These are phyloP conservation scores for Oemleria cerasiformis DNA, from an alignment of 306 rosid species.

Conservation along the genomic window DNA sequence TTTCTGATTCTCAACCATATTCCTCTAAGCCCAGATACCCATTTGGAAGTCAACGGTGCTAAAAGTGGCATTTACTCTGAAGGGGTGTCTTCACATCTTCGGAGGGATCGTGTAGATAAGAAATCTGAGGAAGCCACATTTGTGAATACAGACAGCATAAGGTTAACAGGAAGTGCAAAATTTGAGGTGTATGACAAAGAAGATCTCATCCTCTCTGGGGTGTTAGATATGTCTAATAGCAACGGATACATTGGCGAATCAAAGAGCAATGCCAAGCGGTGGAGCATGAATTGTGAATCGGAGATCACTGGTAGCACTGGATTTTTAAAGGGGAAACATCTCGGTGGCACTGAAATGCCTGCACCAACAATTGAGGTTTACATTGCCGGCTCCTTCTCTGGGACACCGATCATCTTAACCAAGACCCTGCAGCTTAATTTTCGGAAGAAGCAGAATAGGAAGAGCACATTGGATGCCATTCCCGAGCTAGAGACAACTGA, in stretches of 20 bases:
- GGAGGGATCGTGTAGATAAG: slow-evolving; percentile 84
- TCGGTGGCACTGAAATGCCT: slow-evolving; percentile 37
- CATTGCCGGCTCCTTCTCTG: slow-evolving; percentile 77
- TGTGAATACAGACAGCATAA: slow-evolving; percentile 78
- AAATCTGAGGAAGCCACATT: slow-evolving; percentile 81
- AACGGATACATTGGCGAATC: slow-evolving; percentile 56
- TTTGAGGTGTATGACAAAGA: slow-evolving; percentile 77
- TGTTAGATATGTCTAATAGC: slow-evolving; percentile 64
- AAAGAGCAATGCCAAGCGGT: slow-evolving; percentile 41
- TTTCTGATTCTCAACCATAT: slow-evolving; percentile 67
- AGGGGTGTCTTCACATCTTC: slow-evolving; percentile 71
- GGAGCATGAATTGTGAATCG: slow-evolving; percentile 81
- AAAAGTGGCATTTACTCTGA: slow-evolving; percentile 59
- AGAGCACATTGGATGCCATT: slow-evolving; percentile 58
- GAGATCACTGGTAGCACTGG: slow-evolving; percentile 45
- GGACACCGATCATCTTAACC: slow-evolving; percentile 71
- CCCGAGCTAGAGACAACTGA: slow-evolving; percentile 76
- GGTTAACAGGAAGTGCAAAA: slow-evolving; percentile 69
- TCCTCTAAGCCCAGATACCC: slow-evolving; percentile 75
- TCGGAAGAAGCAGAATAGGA: slow-evolving; percentile 59
- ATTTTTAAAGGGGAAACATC: slow-evolving; percentile 65
- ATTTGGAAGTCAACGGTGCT: slow-evolving; percentile 80
- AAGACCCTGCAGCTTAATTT: slow-evolving; percentile 64
- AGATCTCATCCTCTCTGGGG: slow-evolving; percentile 67
- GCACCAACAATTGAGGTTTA: slow-evolving; percentile 81